Base-by-base conservation (phyloP, 768 basidiomycete species). In the Termitomyces sp. region DNA sequence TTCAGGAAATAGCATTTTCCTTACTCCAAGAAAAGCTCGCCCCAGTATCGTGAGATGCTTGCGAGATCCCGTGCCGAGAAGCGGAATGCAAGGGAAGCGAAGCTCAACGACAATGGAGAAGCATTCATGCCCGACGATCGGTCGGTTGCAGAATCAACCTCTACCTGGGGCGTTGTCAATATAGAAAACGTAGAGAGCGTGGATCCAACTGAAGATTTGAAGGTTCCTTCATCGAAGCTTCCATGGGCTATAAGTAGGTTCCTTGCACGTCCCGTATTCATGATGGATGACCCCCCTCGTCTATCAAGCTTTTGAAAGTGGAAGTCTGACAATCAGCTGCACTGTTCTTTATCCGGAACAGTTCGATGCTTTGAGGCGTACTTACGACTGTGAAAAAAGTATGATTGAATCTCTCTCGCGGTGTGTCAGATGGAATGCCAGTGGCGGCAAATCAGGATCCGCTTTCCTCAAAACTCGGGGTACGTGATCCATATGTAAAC, bases 391-490 rank as follows among this genome's bases (percentile, higher is more conserved):
- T 64, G 93, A 97, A 63, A 88, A 87, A 64, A 94, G 90, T 62
- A 93, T 98, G 73, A 83, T 98, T 39, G 94, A 98, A 67, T 94
- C 92, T 0, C 73, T 99, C 15, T 88, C 97, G 0, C 79, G 96
- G 25, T 99, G 97, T 67, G 82, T 96, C 58, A 96, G 96, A 67
- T 99, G 95, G 91, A 88, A 98, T 64, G 87, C 93, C 0, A 88
- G 82, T 53, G 97, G 97, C 22, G 97, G 97, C 7, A 98, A 98
- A 68, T 97, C 94, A 10, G 95, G 96, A 12, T 97, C 94, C 4
- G 94, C 92, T 0, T 98, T 99, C 72, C 71, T 98, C 61, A 98
- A 98, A 72, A 98, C 96, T 15, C 79, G 86, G 76, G 95, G 95
- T 92, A 56, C 38, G 76, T 60, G 9, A 10, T 3, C 29, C 20